Evolutionary conservation across 2,329 filamentous ascomycete genomes (phyloP), one percentile per base, ranked within the genome.

Genomic region (Venturia nashicola): DNA sequence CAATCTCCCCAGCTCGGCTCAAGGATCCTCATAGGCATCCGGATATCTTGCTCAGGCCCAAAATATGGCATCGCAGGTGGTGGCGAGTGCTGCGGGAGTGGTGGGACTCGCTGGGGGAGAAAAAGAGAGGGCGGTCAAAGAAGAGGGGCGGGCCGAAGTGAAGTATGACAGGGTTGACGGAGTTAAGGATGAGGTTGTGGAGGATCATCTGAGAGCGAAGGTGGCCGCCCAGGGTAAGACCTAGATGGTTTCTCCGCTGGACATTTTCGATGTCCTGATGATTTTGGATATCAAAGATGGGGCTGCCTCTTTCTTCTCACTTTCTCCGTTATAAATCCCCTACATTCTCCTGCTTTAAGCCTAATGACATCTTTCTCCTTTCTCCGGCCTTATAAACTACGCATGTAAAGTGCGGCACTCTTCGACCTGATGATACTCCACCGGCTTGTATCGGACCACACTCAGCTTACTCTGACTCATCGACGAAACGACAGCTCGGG

Each of bases 31-130:
- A 44, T 68, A 69, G 1, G 65, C 70, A 8, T 71, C 73, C 27
- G 70, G 73, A 1, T 73, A 76, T 59, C 65, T 79, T 20, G 76
- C 76, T 34, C 76, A 79, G 67, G 79, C 78, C 23, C 77, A 79
- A 68, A 66, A 70, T 4, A 71, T 70, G 2, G 77, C 74, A 43
- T 66, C 67, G 1, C 64, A 68, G 43, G 74, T 61, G 23, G 39
- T 48, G 14, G 57, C 66, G 40, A 64, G 68, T 65, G 65, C 65
- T 61, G 61, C 27, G 61, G 65, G 65, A 60, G 65, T 66, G 65
- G 61, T 67, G 59, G 48, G 51, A 5, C n/a, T 63, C 12, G 61
- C n/a, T 27, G 5, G 11, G 61, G 44, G 61, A 42, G 34, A 43
- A 18, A 27, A 34, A 20, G 39, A 44, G 36, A 16, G 23, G 39